Percentiles rank a stretch among this genome's conserved stretches.
These are phyloP conservation scores for Trichosporon sp. DNA, from an alignment of 1,284 basidiomycete species.

Conservation along the genomic window DNA sequence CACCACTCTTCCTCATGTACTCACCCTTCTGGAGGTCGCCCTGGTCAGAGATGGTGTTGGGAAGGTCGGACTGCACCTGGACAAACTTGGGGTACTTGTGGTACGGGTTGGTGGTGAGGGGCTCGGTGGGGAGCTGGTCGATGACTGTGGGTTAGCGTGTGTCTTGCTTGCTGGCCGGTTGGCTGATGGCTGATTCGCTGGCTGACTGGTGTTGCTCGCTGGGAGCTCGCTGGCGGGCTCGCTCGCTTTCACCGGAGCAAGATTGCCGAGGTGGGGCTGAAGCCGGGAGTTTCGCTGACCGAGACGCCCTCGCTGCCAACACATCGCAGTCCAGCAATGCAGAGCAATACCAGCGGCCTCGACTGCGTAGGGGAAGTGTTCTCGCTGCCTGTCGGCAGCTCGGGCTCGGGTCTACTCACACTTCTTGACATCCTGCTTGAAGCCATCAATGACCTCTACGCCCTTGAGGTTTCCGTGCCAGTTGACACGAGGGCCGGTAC, in stretches of 20 bases:
- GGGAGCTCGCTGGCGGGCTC: no score
- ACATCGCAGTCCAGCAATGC: no score
- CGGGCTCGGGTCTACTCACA: constrained; percentile 32
- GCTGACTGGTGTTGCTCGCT: background rate
- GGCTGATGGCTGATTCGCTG: no score
- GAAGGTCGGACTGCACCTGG: constrained; percentile 34
- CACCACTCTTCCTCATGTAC: no score
- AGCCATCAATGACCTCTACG: constrained; percentile 43
- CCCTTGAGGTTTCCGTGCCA: constrained; percentile 41
- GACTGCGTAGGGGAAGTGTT: no score
- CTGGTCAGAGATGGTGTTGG: constrained; percentile 38
- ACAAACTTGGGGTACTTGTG: constrained; percentile 47
- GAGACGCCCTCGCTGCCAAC: background rate
- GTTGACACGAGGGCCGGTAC: constrained; percentile 41
- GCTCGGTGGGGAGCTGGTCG: constrained; percentile 27
- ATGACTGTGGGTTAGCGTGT: constrained; percentile 16
- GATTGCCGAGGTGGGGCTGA: constrained; percentile 1
- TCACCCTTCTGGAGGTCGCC: constrained; percentile 45
- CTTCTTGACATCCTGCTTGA: constrained; percentile 31
- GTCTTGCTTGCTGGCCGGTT: no score
- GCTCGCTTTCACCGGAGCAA: background rate
- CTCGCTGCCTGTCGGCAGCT: background rate
- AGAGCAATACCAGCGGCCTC: no score
- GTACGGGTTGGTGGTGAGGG: constrained; percentile 40
- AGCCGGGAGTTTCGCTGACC: no score